These are phyloP conservation scores for Colletotrichum coccodes DNA, from an alignment of 2,329 filamentous ascomycete genomes.

Conservation along the genomic window DNA sequence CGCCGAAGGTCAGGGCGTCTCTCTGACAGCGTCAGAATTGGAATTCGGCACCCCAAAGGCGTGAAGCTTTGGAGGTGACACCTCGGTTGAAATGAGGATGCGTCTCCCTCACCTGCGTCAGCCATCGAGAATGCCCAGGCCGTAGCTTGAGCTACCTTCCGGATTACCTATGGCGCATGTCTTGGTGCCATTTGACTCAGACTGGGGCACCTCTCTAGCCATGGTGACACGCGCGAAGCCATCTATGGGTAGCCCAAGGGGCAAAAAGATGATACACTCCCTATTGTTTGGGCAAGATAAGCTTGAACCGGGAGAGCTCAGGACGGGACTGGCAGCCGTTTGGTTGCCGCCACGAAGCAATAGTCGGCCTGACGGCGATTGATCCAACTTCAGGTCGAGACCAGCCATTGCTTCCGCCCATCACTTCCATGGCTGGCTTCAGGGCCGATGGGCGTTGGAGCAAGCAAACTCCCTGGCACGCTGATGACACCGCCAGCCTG, in stretches of 20 bases:
- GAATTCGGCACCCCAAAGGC: conserved; percentile 16
- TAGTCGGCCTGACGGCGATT: background rate
- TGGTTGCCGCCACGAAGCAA: background rate
- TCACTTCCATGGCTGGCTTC: background rate
- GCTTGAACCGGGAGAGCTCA: background rate
- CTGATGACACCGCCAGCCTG: background rate
- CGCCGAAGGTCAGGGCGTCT: conserved; percentile 2
- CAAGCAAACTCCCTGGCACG: background rate
- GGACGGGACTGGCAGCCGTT: conserved; percentile 1
- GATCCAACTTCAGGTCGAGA: background rate
- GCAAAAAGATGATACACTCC: background rate
- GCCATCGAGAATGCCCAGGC: background rate
- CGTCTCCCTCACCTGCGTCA: background rate
- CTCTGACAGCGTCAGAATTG: conserved; percentile 6
- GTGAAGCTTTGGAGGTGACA: conserved; percentile 13
- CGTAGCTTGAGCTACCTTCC: conserved; percentile 3
- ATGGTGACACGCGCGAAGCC: conserved; percentile 15
- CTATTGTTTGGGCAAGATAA: background rate
- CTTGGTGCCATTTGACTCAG: conserved; percentile 8
- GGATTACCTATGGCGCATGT: background rate
- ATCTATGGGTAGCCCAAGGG: background rate
- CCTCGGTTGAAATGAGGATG: background rate
- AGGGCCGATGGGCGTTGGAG: background rate
- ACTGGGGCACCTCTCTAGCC: conserved; percentile 5
- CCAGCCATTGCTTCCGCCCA: background rate